These are phyloP conservation scores for Phytophthora tubulina DNA, from an alignment of 352 stramenopile genomes.

Conservation along the genomic window DNA sequence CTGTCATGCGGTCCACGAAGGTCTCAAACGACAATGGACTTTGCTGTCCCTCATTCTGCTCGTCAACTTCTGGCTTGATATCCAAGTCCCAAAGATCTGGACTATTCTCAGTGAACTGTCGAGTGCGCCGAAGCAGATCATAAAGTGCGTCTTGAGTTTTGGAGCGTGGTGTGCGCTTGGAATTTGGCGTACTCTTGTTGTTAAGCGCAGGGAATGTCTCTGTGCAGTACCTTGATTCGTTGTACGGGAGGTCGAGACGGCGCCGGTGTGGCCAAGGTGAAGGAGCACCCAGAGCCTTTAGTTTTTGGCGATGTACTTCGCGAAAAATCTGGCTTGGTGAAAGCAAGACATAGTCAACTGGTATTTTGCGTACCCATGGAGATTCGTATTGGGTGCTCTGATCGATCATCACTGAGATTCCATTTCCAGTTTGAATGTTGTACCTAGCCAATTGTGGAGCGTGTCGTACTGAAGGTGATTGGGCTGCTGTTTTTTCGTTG, in stretches of 20 bases:
- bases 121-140: constrained; percentile 19
- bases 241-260: constrained; percentile 7
- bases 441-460: background rate
- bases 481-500: background rate
- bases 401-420: constrained; percentile 8
- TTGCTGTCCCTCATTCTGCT: constrained; percentile 2
- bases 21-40: constrained; percentile 15
- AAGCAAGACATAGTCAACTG: constrained; percentile 37
- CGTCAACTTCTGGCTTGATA: background rate
- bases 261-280: constrained; percentile 31
- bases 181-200: background rate
- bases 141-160: constrained; percentile 16
- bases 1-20: constrained; percentile 26
- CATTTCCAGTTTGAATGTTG: background rate
- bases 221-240: constrained; percentile 5
- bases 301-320: constrained; percentile 28
- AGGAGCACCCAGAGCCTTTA: constrained; percentile 5
- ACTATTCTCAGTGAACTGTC: constrained; percentile 10
- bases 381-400: constrained; percentile 31
- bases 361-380: constrained; percentile 14
- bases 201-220: background rate
- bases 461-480: background rate
- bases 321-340: constrained; percentile 37
- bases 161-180: background rate
- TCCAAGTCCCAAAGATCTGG: background rate